Base-by-base conservation (phyloP, 495 filamentous ascomycete species). In the Penicillium paradoxum region DNA sequence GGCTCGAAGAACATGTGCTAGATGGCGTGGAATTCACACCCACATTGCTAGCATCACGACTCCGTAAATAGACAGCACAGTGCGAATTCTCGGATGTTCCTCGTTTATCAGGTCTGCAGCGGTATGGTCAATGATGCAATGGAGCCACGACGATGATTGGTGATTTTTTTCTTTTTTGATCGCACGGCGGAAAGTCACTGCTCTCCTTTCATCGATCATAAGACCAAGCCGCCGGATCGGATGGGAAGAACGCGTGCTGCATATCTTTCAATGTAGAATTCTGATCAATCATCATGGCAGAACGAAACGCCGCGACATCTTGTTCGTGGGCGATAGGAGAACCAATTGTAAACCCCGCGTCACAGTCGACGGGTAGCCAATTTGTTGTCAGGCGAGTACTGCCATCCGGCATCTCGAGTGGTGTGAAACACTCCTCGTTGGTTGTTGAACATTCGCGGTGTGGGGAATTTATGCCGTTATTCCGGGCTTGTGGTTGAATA, bases 401-500 rank as follows among this genome's bases (percentile, higher is more conserved):
- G 0, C 70, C 70, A 41, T 73, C 70, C 2, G 70, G 70, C 70
- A 73, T 73, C 39, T 73, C 68, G 19, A 73, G 56, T 14, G 62
- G 63, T 25, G 66, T 66, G 8, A 64, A 49, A 11, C 22, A 52
- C 0, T 64, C 59, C 6, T 65, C 54, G 6, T 57, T 54, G 0
- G 29, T 18, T 44, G 30, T 4, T 5, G 25, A 32, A 29, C 19
- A 14, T 33, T 1, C 9, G 14, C 6, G 21, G 10, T 1, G 19
- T 8, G 46, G 22, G 8, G 21, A 43, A 27, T 18, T 22, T 27
- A 22, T 7, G 29, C 9, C 25, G 19, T 14, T 30, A 29, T 27
- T 38, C n/a, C 42, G 42, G 18, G 17, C 24, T 18, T 36, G 33
- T 15, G 21, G 14, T 6, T 29, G 29, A 13, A 22, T 21, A 33